Evolutionary conservation across 2,329 filamentous ascomycete species (phyloP), one percentile per base, ranked within the genome.

Genomic region (Trichophyton schoenleinii): DNA sequence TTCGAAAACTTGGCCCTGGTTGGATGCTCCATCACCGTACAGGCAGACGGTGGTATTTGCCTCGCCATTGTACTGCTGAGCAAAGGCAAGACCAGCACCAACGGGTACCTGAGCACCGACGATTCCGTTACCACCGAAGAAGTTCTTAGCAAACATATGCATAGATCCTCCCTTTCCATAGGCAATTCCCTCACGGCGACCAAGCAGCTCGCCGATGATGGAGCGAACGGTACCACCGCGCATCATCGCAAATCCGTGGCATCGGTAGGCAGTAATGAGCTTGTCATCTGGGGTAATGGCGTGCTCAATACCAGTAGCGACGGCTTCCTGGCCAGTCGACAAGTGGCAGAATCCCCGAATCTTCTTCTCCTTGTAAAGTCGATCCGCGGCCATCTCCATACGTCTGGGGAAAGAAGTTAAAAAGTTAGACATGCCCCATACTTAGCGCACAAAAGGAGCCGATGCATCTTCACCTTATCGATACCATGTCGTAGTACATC

Each of bases 331-430:
- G 66, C 94, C 94, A 63, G 88, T 95, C 63, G 94, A 97, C 78
- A 99, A 80, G 80, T 99, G 94, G 81, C 94, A 99, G 88, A 99
- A 99, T 80, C 94, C 94, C 71, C 94, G 89, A 71, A 99, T 97
- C 84, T 99, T 97, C 87, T 99, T 99, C 83, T 97, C 94, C 83
- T 99, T 99, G 89, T 99, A 99, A 72, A 99, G 82, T 75, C 92
- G 86, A 76, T 99, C 94, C 80, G 94, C 91, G 68, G 92, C 91
- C 92, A 99, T 96, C 80, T 99, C 94, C 94, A 99, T 96, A 77
- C 95, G 94, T 80, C 91, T 96, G 70, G 61, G 11, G 9, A 38
- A 38, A 38, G 34, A 38, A 38, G n/a, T n/a, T 6, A 31, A 25
- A 25, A 18, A 9, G 41, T 38, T 36, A 52, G 52, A 55, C 11